Evolutionary conservation across 2,329 filamentous ascomycete species (phyloP), one percentile per base, ranked within the genome.

Genomic region (Tolypocladium guangdongense): DNA sequence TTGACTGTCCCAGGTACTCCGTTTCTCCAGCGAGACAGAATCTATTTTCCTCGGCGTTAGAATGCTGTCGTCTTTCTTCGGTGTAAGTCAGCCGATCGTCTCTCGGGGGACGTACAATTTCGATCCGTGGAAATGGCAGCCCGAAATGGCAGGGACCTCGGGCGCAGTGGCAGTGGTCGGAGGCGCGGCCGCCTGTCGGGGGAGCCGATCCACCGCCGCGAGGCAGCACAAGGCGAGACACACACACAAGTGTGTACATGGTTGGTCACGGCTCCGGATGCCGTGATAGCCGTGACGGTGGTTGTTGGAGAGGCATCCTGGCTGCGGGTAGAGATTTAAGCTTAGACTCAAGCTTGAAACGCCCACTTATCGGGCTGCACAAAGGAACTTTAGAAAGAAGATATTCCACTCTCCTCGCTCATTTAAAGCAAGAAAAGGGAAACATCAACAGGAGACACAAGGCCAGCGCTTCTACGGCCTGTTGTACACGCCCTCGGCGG

Each of bases 1-100:
- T 74, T 3, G 73, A 68, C 50, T 71, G 68, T 24, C 77, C 68
- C 37, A 67, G 58, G 52, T 73, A 77, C 60, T 77, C 74, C 0
- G 67, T 67, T 11, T 66, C 63, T 47, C 68, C 71, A 39, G 68
- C 71, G 59, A 76, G 66, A 58, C 76, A 79, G 57, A 67, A 72
- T 16, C 75, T 78, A 55, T 30, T 16, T 27, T 2, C 43, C 27
- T 4, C 12, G 1, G 8, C 4, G 20, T 46, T 6, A 46, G 43
- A 18, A 1, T 18, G 10, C 27, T 32, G 43, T 16, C 16, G 14
- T 6, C 14, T 14, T 35, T 12, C 33, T 10, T 6, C n/a, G n/a
- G n/a, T n/a, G n/a, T 8, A 8, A 27, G 20, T 36, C 52, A n/a
- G n/a, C n/a, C n/a, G n/a, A 6, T 6, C 10, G 30, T 2, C 12